phyloP scores from a whole-genome alignment of 2,329 filamentous ascomycete species.

The Erysiphe neolycopersici region DNA sequence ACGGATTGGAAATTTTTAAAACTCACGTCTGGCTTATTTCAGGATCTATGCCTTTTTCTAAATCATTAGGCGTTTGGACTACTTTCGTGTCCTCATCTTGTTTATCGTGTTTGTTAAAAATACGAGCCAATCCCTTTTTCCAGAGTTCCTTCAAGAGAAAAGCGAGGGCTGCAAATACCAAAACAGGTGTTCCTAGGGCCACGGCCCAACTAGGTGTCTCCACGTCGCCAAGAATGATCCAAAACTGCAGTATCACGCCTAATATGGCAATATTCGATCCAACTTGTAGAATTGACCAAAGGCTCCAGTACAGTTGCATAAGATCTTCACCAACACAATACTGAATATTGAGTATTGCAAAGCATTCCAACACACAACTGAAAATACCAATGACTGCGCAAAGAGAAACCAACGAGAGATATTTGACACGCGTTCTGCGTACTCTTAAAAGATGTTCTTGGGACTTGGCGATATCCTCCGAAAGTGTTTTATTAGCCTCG shows the following conservation, averaged over 20 bases:
- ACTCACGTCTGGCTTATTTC: background rate
- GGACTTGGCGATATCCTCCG: conserved; percentile 5
- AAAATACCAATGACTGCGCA: conserved; percentile 20
- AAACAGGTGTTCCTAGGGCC: conserved; percentile 30
- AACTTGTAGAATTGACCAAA: conserved; percentile 32
- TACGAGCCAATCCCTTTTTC: background rate
- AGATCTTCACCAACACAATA: conserved; percentile 34
- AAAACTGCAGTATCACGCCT: conserved; percentile 26
- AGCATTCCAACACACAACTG: conserved; percentile 27
- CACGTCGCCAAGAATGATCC: conserved; percentile 22
- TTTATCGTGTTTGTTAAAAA: background rate
- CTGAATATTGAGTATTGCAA: conserved; percentile 15
- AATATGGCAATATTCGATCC: conserved; percentile 30
- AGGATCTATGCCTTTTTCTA: background rate
- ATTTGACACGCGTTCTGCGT: conserved; percentile 9
- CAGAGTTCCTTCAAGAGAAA: conserved; percentile 15
- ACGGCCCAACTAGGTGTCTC: conserved; percentile 32
- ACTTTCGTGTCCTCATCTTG: background rate
- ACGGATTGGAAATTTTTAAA: background rate
- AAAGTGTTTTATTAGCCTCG: conserved; percentile 3
- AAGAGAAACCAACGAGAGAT: conserved; percentile 18
- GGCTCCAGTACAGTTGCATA: conserved; percentile 31
- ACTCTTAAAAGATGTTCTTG: conserved; percentile 7
- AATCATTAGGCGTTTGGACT: background rate
- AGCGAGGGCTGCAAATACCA: conserved; percentile 22